Evolutionary conservation across 352 stramenopile genomes (phyloP).

Genomic region (Blastocystis sp.): DNA sequence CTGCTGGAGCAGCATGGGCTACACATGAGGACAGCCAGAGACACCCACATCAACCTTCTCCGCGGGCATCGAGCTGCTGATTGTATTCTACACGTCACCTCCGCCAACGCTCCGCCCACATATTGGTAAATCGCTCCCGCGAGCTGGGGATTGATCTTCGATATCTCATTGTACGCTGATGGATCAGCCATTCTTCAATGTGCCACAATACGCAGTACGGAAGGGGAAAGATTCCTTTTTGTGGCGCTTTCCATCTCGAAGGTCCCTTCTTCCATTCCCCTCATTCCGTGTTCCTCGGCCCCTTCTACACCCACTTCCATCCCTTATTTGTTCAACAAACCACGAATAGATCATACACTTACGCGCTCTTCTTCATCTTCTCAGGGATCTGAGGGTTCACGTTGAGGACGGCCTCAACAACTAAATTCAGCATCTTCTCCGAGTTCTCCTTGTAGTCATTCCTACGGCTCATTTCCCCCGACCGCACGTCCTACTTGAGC

Average conservation of each 20-base stretch:
- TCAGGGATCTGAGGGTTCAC: slow-evolving; percentile 64
- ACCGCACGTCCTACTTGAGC: slow-evolving; percentile 26
- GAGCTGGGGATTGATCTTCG: slow-evolving; percentile 60
- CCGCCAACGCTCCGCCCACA: neutral
- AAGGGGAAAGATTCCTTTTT: neutral
- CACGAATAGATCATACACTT: neutral
- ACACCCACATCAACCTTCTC: slow-evolving; percentile 28
- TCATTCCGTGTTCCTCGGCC: neutral
- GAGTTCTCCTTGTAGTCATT: slow-evolving; percentile 63
- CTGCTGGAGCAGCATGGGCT: slow-evolving; percentile 63
- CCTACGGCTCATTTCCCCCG: neutral
- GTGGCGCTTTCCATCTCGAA: neutral
- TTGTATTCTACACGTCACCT: slow-evolving; percentile 24
- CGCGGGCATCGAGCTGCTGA: slow-evolving; percentile 48
- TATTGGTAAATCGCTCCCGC: slow-evolving; percentile 62
- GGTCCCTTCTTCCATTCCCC: neutral
- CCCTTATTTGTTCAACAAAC: neutral
- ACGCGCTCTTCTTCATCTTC: slow-evolving; percentile 53
- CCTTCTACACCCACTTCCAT: neutral
- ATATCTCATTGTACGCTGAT: slow-evolving; percentile 64
- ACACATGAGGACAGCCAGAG: neutral
- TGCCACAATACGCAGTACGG: too few relatives aligned
- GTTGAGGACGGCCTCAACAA: slow-evolving; percentile 61
- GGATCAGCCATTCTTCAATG: slow-evolving; percentile 29
- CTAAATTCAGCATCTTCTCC: slow-evolving; percentile 65